phyloP scores from a whole-genome alignment of 306 rosid genomes.

The Psophocarpus tetragonolobus region DNA sequence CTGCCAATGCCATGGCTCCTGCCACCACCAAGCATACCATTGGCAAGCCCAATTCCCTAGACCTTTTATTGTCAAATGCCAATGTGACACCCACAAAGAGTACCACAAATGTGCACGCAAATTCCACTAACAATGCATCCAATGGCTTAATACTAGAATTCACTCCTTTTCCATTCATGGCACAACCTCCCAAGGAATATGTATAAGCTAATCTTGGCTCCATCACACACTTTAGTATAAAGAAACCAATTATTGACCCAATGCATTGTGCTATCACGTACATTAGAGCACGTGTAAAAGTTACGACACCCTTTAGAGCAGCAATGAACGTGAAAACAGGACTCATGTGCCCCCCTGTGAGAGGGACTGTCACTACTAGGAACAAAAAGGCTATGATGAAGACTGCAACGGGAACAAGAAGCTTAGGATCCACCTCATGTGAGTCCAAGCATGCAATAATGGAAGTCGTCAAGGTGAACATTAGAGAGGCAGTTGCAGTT shows the following conservation, averaged over 20 bases:
- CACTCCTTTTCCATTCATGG: conserved; percentile 31
- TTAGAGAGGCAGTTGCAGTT: conserved; percentile 55
- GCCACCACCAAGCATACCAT: conserved; percentile 63
- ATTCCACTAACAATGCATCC: conserved; percentile 56
- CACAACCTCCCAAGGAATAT: conserved; percentile 76
- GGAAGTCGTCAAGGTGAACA: conserved; percentile 54
- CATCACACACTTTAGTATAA: conserved; percentile 54
- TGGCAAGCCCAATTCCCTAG: conserved; percentile 54
- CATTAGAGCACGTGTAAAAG: conserved; percentile 37
- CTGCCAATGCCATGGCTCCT: conserved; percentile 59
- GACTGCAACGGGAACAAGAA: conserved; percentile 65
- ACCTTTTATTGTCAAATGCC: conserved; percentile 60
- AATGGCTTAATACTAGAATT: conserved; percentile 22
- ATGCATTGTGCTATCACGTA: conserved; percentile 59
- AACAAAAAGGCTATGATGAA: conserved; percentile 66
- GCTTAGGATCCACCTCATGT: conserved; percentile 47
- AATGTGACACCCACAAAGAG: conserved; percentile 69
- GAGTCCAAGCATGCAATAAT: conserved; percentile 76
- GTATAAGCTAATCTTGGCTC: conserved; percentile 22
- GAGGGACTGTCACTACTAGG: conserved; percentile 66
- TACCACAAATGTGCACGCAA: conserved; percentile 68
- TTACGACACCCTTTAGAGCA: conserved; percentile 35
- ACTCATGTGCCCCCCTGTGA: conserved; percentile 77
- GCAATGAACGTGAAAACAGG: conserved; percentile 67
- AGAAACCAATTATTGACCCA: conserved; percentile 62